These are phyloP conservation scores for Daldinia caldariorum DNA, from an alignment of 495 filamentous ascomycete species.

Conservation along the genomic window DNA sequence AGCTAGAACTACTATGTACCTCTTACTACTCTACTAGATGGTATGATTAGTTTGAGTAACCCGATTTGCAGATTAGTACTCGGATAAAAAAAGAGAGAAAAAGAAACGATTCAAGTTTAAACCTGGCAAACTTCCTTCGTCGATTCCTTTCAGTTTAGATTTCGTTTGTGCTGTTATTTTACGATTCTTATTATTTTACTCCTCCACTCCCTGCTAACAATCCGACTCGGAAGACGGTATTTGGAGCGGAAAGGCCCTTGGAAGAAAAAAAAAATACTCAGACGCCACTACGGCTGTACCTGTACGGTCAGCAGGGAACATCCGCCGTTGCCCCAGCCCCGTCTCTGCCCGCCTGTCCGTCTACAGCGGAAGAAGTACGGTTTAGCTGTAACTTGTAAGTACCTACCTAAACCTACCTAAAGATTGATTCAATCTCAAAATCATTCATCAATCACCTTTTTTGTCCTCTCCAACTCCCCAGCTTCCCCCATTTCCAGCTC, in stretches of 20 bases:
- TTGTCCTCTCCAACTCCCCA: slow-evolving; percentile 23
- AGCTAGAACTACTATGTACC: neutral
- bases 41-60: slow-evolving; percentile 21
- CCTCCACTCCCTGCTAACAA: slow-evolving; percentile 7
- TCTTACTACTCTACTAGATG: no score
- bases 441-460: slow-evolving; percentile 15
- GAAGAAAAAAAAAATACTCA: slow-evolving; percentile 13
- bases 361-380: slow-evolving; percentile 28
- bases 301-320: slow-evolving; percentile 30
- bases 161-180: slow-evolving; percentile 11
- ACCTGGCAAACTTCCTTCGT: neutral
- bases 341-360: slow-evolving; percentile 12
- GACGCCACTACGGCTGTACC: slow-evolving; percentile 35
- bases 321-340: slow-evolving; percentile 11
- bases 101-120: slow-evolving; percentile 2
- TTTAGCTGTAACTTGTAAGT: slow-evolving; percentile 31
- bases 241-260: slow-evolving; percentile 22
- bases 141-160: neutral
- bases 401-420: no score
- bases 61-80: slow-evolving; percentile 24
- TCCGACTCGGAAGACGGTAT: slow-evolving; percentile 18
- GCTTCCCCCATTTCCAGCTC: slow-evolving; percentile 12
- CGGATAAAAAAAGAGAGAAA: slow-evolving; percentile 36
- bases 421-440: slow-evolving; percentile 21
- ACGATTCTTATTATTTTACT: neutral